These are phyloP conservation scores for Hypoxylon sp. DNA, from an alignment of 2,329 filamentous ascomycete species.

Conservation along the genomic window DNA sequence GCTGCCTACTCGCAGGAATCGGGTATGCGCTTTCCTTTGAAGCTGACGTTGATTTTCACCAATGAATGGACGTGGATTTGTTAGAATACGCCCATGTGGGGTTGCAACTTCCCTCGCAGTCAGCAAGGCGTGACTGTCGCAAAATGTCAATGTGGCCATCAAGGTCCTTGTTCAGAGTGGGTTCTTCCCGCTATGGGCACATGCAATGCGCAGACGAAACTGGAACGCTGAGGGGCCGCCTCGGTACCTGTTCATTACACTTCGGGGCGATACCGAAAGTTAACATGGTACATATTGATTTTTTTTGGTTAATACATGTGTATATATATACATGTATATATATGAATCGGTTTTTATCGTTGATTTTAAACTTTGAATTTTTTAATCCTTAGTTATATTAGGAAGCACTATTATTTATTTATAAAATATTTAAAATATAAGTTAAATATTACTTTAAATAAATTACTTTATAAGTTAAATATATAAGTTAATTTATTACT, in stretches of 20 bases:
- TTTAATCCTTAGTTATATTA: neutral
- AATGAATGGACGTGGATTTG: slow-evolving; percentile 39
- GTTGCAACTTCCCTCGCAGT: slow-evolving; percentile 5
- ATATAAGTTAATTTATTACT: no score
- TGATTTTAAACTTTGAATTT: neutral
- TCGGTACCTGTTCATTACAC: slow-evolving; percentile 9
- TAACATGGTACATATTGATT: slow-evolving; percentile 1
- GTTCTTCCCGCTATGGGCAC: slow-evolving; percentile 13
- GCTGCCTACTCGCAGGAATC: slow-evolving; percentile 9
- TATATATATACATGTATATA: no score
- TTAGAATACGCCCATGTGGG: slow-evolving; percentile 34
- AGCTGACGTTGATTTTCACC: slow-evolving; percentile 35
- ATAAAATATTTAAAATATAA: neutral
- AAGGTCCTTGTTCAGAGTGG: slow-evolving; percentile 34
- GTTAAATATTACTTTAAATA: neutral
- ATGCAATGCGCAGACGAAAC: slow-evolving; percentile 14
- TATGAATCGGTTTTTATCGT: neutral
- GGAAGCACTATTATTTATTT: neutral
- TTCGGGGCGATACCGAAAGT: slow-evolving; percentile 2
- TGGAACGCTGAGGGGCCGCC: slow-evolving; percentile 11
- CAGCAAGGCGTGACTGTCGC: slow-evolving; percentile 15
- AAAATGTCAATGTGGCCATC: slow-evolving; percentile 26
- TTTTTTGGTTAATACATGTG: no score
- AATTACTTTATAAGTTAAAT: neutral
- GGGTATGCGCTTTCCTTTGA: slow-evolving; percentile 23